Evolutionary conservation across 306 rosid genomes (phyloP).

Genomic region (Fagus crenata): DNA sequence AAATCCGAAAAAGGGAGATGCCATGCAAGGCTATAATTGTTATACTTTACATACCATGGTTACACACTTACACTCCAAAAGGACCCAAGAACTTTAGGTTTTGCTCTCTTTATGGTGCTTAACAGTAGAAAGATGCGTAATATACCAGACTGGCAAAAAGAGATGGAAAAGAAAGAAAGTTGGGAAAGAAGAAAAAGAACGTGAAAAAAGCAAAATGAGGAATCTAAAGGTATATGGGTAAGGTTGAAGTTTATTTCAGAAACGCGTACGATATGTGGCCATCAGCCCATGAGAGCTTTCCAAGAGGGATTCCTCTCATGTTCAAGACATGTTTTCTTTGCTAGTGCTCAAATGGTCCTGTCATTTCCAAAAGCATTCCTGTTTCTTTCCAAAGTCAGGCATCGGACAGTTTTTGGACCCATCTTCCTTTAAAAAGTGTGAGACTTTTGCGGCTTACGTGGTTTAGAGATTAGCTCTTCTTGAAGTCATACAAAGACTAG

Average conservation of each 20-base stretch:
- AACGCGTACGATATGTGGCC: neutral
- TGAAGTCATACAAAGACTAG: slow-evolving; percentile 3
- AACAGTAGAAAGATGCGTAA: slow-evolving; percentile 24
- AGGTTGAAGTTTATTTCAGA: slow-evolving; percentile 19
- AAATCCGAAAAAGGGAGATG: neutral
- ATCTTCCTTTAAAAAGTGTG: slow-evolving; percentile 38
- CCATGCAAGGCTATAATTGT: neutral
- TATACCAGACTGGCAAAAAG: slow-evolving; percentile 18
- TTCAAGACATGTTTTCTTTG: slow-evolving; percentile 47
- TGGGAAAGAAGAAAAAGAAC: slow-evolving; percentile 19
- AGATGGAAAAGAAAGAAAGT: slow-evolving; percentile 15
- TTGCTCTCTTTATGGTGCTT: slow-evolving; percentile 15
- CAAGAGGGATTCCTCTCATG: slow-evolving; percentile 34
- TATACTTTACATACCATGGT: slow-evolving; percentile 21
- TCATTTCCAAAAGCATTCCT: slow-evolving; percentile 35
- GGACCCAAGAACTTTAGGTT: slow-evolving; percentile 27
- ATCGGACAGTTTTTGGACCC: slow-evolving; percentile 23
- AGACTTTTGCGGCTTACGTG: slow-evolving; percentile 48
- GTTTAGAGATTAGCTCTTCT: slow-evolving; percentile 21
- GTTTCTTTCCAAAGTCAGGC: slow-evolving; percentile 32
- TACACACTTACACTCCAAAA: slow-evolving; percentile 26
- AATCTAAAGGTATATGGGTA: slow-evolving; percentile 33
- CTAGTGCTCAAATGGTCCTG: slow-evolving; percentile 52
- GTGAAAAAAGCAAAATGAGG: slow-evolving; percentile 42
- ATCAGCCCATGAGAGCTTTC: slow-evolving; percentile 3